Evolutionary conservation across 2,329 filamentous ascomycete species (phyloP), one percentile per base, ranked within the genome.

Genomic region (Fusarium tupiense): DNA sequence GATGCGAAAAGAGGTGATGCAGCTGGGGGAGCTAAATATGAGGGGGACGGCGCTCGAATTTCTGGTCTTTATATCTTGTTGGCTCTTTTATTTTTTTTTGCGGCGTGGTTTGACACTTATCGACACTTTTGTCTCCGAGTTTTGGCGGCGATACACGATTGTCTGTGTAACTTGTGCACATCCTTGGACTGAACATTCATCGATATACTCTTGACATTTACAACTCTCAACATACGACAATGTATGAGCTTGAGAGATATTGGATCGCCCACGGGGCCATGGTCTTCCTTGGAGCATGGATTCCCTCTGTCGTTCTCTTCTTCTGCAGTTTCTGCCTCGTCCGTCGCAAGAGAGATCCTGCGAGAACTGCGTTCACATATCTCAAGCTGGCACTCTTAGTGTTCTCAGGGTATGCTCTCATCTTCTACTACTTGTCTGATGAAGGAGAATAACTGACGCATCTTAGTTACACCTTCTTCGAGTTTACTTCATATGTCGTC

Each of bases 381-480:
- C 73, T 78, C 56, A 81, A 80, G 50, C 8, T 60, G 4, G 77
- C 79, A 2, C 67, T 82, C 17, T 60, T 67, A 3, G 53, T 76
- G 1, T 82, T 76, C 35, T 43, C 66, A 9, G 31, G 75, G 81
- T 83, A 54, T 53, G 80, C 24, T 2, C 6, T 54, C 20, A 10
- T 13, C 4, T 5, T 26, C 31, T n/a, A 2, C 20, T 33, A 2
- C 8, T 8, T 24, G 4, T 17, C 2, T 19, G 16, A 10, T 10
- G 24, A 22, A 54, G 0, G 1, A 29, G 2, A 14, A 29, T 26
- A 5, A n/a, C 69, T 73, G 16, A 75, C 29, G 0, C 6, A 3
- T 13, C 5, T 31, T 31, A 80, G 78, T 17, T 78, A 67, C 43
- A 31, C 71, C 24, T 67, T 80, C 50, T 60, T 79, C 22, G 71